Conservation (phyloP, 331 rosid species). For the Arachis monticola region DNA sequence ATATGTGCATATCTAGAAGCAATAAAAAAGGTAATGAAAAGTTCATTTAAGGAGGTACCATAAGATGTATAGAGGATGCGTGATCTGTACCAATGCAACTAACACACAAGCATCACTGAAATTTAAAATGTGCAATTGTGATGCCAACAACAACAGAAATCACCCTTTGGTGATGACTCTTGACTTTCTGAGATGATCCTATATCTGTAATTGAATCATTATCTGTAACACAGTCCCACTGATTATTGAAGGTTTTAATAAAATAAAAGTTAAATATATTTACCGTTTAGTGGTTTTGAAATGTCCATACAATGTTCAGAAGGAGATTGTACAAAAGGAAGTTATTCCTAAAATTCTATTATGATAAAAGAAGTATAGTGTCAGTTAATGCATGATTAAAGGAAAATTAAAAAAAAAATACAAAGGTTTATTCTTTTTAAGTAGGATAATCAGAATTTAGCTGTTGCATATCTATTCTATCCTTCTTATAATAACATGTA, state of each 20-base stretch:
- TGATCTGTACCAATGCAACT: conserved; percentile 79
- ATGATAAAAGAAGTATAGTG: no score
- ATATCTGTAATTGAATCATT: no score
- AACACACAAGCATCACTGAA: conserved; percentile 66
- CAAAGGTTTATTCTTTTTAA: no score
- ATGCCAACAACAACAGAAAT: conserved; percentile 74
- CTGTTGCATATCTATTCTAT: no score
- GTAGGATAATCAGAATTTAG: no score
- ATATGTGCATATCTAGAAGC: not conserved
- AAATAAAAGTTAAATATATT: conserved; percentile 30
- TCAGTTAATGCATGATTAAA: no score
- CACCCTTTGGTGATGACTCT: no score
- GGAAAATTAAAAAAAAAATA: no score
- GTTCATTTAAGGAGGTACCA: conserved; percentile 62
- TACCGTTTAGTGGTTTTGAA: conserved; percentile 77
- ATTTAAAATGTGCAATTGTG: conserved; percentile 75
- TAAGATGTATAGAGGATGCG: conserved; percentile 73
- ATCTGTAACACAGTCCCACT: conserved; percentile 28
- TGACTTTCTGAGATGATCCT: no score
- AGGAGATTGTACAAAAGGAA: conserved; percentile 71
- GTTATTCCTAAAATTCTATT: conserved; percentile 77
- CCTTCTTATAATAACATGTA: no score
- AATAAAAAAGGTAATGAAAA: conserved; percentile 2
- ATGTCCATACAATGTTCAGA: conserved; percentile 54
- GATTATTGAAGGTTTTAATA: conserved; percentile 11